Evolutionary conservation across 2,329 filamentous ascomycete species (phyloP), one percentile per base, ranked within the genome.

Genomic region (Colletotrichum eremochloae): DNA sequence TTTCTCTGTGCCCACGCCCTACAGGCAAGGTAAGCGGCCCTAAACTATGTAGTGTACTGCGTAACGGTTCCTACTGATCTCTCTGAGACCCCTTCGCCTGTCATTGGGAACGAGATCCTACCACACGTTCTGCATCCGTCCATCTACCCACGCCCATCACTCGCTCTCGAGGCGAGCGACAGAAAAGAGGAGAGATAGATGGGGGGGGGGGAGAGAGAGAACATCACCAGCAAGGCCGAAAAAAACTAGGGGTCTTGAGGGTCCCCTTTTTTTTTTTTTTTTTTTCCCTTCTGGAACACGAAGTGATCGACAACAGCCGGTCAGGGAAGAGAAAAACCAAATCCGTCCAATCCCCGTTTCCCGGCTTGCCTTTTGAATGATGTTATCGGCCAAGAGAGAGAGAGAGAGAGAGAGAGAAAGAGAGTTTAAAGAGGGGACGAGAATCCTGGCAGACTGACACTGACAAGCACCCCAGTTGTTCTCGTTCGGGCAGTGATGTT

Each of bases 301-400:
- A 63, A 63, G 48, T 40, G 61, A 63, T 63, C 61, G 61, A 63
- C 61, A 11, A 5, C 44, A n/a, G 14, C 57, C 18, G 18, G 14
- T 12, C 15, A 14, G 29, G 29, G 20, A 33, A 14, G 29, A 18
- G 20, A 33, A 29, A 48, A 20, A 5, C 3, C 31, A 42, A 20
- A 44, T 61, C 40, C 29, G 14, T 60, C 40, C 57, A 61, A 46
- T 24, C 40, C 50, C 52, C 52, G 3, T 20, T 18, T 15, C 18
- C 40, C 40, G 14, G 40, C 11, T 5, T 55, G 29, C 29, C 52
- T 15, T 8, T 20, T 18, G 2, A n/a, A 36, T n/a, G 53, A 11
- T n/a, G 53, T 20, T n/a, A 56, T 38, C 53, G 15, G 33, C 53
- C 5, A 5, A 55, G 12, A 12, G 4, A 9, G 7, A 5, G 15